Evolutionary conservation across 179 eudicot species (phyloP).

Genomic region (Beta lomatogona): DNA sequence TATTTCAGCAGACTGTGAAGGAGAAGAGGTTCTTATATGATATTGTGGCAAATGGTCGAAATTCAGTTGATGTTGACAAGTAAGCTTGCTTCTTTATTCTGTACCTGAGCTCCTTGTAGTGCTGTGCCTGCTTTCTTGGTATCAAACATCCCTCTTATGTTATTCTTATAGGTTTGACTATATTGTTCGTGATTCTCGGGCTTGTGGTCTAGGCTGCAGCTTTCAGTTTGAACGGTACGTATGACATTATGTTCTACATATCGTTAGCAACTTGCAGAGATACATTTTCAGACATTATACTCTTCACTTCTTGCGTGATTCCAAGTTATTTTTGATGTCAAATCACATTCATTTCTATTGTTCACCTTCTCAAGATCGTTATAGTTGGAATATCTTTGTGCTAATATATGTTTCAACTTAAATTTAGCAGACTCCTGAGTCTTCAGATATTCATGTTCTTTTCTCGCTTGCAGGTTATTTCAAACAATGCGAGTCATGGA

Average conservation of each 20-base stretch:
- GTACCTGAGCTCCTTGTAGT: neutral
- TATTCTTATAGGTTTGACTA: slow-evolving; percentile 69
- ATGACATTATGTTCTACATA: neutral
- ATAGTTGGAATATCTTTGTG: slow-evolving; percentile 1
- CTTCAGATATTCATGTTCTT: neutral
- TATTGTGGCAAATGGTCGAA: slow-evolving; percentile 93
- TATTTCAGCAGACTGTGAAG: slow-evolving; percentile 44
- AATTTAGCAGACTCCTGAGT: slow-evolving; percentile 10
- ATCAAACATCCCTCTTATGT: slow-evolving; percentile 5
- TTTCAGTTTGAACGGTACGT: slow-evolving; percentile 73
- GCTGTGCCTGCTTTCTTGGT: slow-evolving; percentile 6
- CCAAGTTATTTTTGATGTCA: neutral
- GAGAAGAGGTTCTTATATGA: slow-evolving; percentile 84
- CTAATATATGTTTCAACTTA: neutral
- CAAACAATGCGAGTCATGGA: slow-evolving; percentile 84
- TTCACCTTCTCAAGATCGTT: neutral
- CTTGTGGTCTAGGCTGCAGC: slow-evolving; percentile 92
- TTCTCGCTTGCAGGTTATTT: slow-evolving; percentile 53
- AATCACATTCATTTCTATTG: neutral
- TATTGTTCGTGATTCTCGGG: slow-evolving; percentile 80
- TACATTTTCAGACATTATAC: neutral
- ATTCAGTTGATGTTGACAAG: slow-evolving; percentile 91
- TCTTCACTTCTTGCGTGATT: neutral
- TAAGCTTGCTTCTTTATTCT: slow-evolving; percentile 31
- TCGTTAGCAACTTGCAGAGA: neutral